A percentile compares a stretch with the other conserved stretches of the same genome.
Evolutionary conservation across 2,329 filamentous ascomycete genomes (phyloP).

Genomic region (Magnaporthiopsis poae): DNA sequence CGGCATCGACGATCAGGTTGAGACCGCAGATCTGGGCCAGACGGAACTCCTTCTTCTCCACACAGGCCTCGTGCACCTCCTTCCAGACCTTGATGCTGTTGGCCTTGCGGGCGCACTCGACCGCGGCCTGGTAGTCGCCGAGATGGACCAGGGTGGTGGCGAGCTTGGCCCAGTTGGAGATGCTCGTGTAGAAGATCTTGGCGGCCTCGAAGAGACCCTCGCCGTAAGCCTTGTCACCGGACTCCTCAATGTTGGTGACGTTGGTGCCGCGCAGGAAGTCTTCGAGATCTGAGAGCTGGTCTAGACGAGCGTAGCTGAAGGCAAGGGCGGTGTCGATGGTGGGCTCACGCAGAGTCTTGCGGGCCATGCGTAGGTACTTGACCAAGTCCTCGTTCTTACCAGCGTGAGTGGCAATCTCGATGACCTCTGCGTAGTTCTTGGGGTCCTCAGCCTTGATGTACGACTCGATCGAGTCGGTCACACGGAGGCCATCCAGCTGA

Average conservation of each 20-base stretch:
- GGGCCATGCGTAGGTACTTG: conserved; percentile 92
- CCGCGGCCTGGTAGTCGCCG: conserved; percentile 90
- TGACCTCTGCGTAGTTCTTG: conserved; percentile 88
- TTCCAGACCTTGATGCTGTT: conserved; percentile 99
- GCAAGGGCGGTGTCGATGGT: conserved; percentile 87
- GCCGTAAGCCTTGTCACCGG: conserved; percentile 92
- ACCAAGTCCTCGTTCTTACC: conserved; percentile 97
- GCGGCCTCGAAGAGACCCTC: conserved; percentile 91
- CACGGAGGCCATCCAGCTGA: conserved; percentile 87
- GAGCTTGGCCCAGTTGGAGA: conserved; percentile 99
- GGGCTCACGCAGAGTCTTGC: conserved; percentile 90
- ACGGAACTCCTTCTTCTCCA: conserved; percentile 96
- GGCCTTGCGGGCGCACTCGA: conserved; percentile 94
- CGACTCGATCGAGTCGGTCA: conserved; percentile 86
- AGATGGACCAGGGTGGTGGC: conserved; percentile 96
- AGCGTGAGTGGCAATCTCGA: conserved; percentile 87
- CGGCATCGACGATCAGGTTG: conserved; percentile 93
- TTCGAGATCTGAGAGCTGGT: conserved; percentile 85
- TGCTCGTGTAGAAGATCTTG: conserved; percentile 97
- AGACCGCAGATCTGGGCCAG: conserved; percentile 97
- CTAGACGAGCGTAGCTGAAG: conserved; percentile 84
- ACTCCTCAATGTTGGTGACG: conserved; percentile 90
- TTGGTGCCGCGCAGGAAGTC: conserved; percentile 91
- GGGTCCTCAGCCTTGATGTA: conserved; percentile 94
- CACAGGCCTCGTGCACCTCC: conserved; percentile 92